These are phyloP conservation scores for Sporothrix pallida DNA, from an alignment of 2,329 filamentous ascomycete genomes.

Conservation along the genomic window DNA sequence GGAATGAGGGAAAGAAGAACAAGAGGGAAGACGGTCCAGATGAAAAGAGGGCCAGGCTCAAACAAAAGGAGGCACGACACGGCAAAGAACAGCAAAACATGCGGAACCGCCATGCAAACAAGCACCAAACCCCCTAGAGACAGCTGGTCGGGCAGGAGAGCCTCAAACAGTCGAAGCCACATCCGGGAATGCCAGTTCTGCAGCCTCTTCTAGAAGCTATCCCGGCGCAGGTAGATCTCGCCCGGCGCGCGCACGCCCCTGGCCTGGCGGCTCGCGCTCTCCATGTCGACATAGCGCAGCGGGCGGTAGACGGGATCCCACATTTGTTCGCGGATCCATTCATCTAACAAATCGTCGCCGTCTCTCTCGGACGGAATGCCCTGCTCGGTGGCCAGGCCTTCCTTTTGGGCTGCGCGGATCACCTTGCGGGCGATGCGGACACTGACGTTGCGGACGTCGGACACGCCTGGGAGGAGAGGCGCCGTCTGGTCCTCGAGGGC, in stretches of 20 bases:
- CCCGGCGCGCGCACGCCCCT: slow-evolving; percentile 49
- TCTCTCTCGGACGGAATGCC: slow-evolving; percentile 64
- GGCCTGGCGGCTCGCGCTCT: slow-evolving; percentile 61
- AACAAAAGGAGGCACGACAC: too few relatives aligned
- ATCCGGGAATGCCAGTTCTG: too few relatives aligned
- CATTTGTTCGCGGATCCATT: slow-evolving; percentile 81
- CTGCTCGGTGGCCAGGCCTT: slow-evolving; percentile 68
- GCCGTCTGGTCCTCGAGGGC: slow-evolving; percentile 66
- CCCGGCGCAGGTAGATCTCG: slow-evolving; percentile 30
- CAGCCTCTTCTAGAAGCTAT: slow-evolving; percentile 27
- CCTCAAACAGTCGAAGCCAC: too few relatives aligned
- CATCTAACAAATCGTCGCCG: slow-evolving; percentile 62
- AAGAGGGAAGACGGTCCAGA: too few relatives aligned
- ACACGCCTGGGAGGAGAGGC: slow-evolving; percentile 77
- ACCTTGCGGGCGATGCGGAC: slow-evolving; percentile 78
- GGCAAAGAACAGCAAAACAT: too few relatives aligned
- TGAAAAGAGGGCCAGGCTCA: too few relatives aligned
- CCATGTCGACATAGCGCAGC: slow-evolving; percentile 61
- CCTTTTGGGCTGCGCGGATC: slow-evolving; percentile 71
- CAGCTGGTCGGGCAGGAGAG: too few relatives aligned
- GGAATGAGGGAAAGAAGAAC: too few relatives aligned
- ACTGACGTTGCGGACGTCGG: slow-evolving; percentile 74
- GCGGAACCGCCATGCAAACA: too few relatives aligned
- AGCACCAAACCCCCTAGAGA: too few relatives aligned
- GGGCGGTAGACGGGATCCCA: slow-evolving; percentile 74